These are phyloP conservation scores for Vanilla planifolia DNA, from an alignment of 106 monocot genomes.

Conservation along the genomic window DNA sequence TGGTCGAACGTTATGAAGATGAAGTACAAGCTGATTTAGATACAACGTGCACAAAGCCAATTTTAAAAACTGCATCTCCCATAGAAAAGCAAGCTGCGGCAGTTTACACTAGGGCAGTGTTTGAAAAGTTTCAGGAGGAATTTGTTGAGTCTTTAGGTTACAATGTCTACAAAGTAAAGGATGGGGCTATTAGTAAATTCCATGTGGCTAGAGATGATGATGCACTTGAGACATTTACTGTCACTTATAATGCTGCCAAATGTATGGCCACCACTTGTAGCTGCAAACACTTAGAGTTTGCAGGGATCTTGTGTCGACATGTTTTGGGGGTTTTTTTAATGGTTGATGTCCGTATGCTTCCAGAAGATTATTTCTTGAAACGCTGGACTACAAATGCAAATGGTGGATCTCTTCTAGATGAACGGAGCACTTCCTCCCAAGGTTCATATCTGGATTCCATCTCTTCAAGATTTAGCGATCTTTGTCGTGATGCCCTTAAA, in stretches of 20 bases:
- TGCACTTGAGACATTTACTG: slow-evolving; percentile 56
- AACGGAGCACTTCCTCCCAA: slow-evolving; percentile 14
- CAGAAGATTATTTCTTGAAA: slow-evolving; percentile 66
- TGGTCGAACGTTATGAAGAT: slow-evolving; percentile 62
- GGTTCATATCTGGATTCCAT: slow-evolving; percentile 29
- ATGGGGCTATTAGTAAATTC: slow-evolving; percentile 54
- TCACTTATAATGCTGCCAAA: slow-evolving; percentile 52
- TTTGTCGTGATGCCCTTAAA: slow-evolving; percentile 76
- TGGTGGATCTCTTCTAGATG: slow-evolving; percentile 27
- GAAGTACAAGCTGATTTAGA: slow-evolving; percentile 62
- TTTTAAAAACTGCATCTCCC: slow-evolving; percentile 80
- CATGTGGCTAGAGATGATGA: slow-evolving; percentile 75
- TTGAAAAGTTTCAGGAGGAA: slow-evolving; percentile 87
- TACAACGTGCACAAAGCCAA: slow-evolving; percentile 28
- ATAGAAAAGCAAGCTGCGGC: slow-evolving; percentile 89
- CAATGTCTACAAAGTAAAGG: slow-evolving; percentile 62
- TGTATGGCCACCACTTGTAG: slow-evolving; percentile 65
- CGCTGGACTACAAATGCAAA: slow-evolving; percentile 91
- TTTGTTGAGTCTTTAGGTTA: slow-evolving; percentile 92
- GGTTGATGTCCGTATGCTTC: slow-evolving; percentile 63
- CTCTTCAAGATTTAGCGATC: slow-evolving; percentile 59
- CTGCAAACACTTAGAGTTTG: slow-evolving; percentile 83
- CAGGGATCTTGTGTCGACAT: slow-evolving; percentile 88
- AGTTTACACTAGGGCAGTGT: slow-evolving; percentile 63
- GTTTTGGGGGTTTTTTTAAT: slow-evolving; percentile 77